Conservation (phyloP, 2,329 filamentous ascomycete species). For the Xylaria sp. region DNA sequence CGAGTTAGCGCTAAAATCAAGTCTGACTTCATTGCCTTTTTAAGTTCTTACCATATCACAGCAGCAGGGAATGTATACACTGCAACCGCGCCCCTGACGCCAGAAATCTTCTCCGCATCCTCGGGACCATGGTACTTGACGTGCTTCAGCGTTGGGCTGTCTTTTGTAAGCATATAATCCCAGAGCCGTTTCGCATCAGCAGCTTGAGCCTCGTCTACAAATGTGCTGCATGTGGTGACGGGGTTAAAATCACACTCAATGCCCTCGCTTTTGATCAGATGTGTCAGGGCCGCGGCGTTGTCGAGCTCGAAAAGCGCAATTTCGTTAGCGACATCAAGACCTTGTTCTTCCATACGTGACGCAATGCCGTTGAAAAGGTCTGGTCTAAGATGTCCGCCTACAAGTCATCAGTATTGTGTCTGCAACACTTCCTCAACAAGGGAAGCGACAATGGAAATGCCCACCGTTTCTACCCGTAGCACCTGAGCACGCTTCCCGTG, state of each 20-base stretch:
- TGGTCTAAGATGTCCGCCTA: constrained; percentile 43
- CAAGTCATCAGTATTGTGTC: constrained; percentile 3
- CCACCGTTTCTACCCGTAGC: constrained; percentile 40
- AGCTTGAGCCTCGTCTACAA: constrained; percentile 46
- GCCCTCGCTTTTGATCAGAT: constrained; percentile 46
- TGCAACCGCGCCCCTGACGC: constrained; percentile 49
- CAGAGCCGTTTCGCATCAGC: constrained; percentile 45
- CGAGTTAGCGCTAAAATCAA: not conserved
- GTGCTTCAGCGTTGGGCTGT: constrained; percentile 40
- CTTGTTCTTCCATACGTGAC: constrained; percentile 38
- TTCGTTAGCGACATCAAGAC: constrained; percentile 45
- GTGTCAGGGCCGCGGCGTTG: constrained; percentile 42
- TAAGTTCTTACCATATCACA: constrained; percentile 37
- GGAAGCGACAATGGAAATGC: not conserved
- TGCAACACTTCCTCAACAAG: not conserved
- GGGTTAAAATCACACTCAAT: constrained; percentile 50
- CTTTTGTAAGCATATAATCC: constrained; percentile 42
- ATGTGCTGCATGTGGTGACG: constrained; percentile 41
- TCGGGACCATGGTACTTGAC: constrained; percentile 38
- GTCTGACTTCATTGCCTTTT: not conserved
- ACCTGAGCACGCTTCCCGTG: constrained; percentile 46
- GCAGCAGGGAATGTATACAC: constrained; percentile 47
- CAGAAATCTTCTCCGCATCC: constrained; percentile 43
- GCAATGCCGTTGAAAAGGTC: constrained; percentile 40
- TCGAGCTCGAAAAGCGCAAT: constrained; percentile 45